A percentile compares a stretch with the other conserved stretches of the same genome.
These are phyloP conservation scores for Leptographium procerum DNA, from an alignment of 2,329 filamentous ascomycete species.

Conservation along the genomic window DNA sequence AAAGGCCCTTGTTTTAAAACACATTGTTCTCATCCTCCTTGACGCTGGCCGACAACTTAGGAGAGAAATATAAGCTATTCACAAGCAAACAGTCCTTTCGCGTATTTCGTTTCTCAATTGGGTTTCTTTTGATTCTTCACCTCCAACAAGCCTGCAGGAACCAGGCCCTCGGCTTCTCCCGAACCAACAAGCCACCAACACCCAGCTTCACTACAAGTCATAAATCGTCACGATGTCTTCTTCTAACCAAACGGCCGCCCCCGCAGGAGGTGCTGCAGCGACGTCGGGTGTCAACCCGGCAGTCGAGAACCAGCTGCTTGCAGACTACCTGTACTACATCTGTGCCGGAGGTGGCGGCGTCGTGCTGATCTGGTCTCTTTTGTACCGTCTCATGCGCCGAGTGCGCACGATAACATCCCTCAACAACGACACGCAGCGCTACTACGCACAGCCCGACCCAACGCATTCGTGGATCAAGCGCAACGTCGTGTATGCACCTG, in stretches of 20 bases:
- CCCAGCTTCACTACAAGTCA: too few species aligned
- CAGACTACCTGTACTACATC: constrained; percentile 49
- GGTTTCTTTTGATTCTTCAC: background rate
- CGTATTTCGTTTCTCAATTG: background rate
- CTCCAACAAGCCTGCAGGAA: constrained; percentile 7
- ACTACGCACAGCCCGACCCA: constrained; percentile 53
- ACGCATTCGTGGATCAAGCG: constrained; percentile 52
- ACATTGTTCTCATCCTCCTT: background rate
- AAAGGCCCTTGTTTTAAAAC: background rate
- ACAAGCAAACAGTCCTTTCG: background rate
- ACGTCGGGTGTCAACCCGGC: constrained; percentile 16
- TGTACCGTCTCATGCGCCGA: constrained; percentile 51
- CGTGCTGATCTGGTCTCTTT: constrained; percentile 56
- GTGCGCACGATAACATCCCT: constrained; percentile 65
- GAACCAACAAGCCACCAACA: background rate
- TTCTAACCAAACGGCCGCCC: background rate
- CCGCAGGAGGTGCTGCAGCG: background rate
- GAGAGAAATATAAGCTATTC: background rate
- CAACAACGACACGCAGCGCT: constrained; percentile 67
- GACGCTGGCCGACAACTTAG: background rate
- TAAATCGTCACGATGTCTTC: background rate
- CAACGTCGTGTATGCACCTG: constrained; percentile 57
- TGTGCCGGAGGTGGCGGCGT: constrained; percentile 51
- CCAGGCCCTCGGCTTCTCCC: background rate
- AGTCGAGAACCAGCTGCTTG: constrained; percentile 41